phyloP scores from a whole-genome alignment of 768 basidiomycete species.

The Leccinum ochraceum region DNA sequence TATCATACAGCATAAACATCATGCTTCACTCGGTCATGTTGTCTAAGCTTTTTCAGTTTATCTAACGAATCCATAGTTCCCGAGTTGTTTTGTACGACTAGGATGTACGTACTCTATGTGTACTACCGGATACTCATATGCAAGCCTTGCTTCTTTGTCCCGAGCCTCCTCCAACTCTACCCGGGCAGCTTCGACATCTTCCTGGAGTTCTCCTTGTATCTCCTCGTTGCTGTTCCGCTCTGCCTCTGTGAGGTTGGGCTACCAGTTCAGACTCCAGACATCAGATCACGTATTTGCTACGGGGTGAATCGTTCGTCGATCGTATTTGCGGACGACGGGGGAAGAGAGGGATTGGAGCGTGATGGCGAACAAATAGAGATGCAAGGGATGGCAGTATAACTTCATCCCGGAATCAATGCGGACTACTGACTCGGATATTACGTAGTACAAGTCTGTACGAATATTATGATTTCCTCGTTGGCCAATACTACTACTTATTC shows the following conservation, averaged over 20 bases:
- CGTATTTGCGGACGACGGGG: too few relatives aligned
- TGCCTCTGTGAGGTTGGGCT: conserved; percentile 43
- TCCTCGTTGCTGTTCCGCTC: conserved; percentile 45
- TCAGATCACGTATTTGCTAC: conserved; percentile 37
- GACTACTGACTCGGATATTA: too few relatives aligned
- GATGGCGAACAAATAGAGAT: too few relatives aligned
- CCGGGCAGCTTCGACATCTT: conserved; percentile 32
- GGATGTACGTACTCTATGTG: conserved; percentile 10
- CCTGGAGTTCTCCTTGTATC: conserved; percentile 43
- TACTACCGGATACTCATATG: conserved; percentile 29
- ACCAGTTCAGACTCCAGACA: conserved; percentile 47
- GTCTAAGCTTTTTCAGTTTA: background rate
- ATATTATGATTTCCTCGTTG: too few relatives aligned
- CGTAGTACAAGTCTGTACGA: too few relatives aligned
- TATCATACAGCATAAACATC: conserved; percentile 18
- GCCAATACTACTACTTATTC: too few relatives aligned
- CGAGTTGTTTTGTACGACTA: too few relatives aligned
- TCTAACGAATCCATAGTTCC: too few relatives aligned
- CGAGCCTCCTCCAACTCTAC: conserved; percentile 23
- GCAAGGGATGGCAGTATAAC: too few relatives aligned
- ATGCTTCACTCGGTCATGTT: background rate
- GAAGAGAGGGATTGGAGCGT: too few relatives aligned
- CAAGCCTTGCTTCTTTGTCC: conserved; percentile 25
- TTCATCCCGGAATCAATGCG: too few relatives aligned
- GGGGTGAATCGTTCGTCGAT: too few relatives aligned